These are phyloP conservation scores for Sarcodon aspratus DNA, from an alignment of 768 basidiomycete genomes.

Conservation along the genomic window DNA sequence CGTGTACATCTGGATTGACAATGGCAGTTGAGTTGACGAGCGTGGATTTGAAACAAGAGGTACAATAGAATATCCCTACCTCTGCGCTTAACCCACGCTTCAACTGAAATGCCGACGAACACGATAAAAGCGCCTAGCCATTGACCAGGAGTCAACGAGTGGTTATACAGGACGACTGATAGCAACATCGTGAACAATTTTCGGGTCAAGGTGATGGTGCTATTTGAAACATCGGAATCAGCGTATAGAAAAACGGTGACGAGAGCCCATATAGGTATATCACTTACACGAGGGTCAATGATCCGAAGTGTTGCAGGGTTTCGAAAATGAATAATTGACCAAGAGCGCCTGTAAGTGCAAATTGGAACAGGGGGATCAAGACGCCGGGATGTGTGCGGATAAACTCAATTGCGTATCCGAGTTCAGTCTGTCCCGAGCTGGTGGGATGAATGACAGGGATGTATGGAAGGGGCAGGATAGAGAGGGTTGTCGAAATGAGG, in stretches of 20 bases:
- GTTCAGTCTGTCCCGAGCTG: conserved; percentile 45
- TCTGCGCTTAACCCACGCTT: conserved; percentile 85
- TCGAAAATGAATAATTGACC: conserved; percentile 98
- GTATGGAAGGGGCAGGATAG: conserved; percentile 64
- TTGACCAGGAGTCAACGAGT: conserved; percentile 73
- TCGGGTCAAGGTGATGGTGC: conserved; percentile 90
- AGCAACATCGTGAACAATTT: conserved; percentile 98
- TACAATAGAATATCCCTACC: conserved; percentile 30
- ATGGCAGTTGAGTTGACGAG: conserved; percentile 2
- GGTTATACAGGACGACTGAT: conserved; percentile 87
- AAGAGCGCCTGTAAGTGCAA: conserved; percentile 82
- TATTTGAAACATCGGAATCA: conserved; percentile 16
- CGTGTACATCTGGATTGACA: conserved; percentile 50
- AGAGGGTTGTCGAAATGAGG: conserved; percentile 53
- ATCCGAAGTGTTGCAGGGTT: conserved; percentile 86
- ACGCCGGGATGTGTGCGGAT: conserved; percentile 69
- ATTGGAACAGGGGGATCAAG: conserved; percentile 64
- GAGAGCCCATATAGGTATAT: neutral
- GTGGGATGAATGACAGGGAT: conserved; percentile 78
- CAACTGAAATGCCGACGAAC: conserved; percentile 91
- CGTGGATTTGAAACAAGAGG: neutral
- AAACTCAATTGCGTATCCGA: conserved; percentile 60
- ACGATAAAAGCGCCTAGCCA: conserved; percentile 91
- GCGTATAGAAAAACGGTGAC: conserved; percentile 5
- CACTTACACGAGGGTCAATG: conserved; percentile 75